These are phyloP conservation scores for Xylaria bambusicola DNA, from an alignment of 495 filamentous ascomycete genomes.

Conservation along the genomic window DNA sequence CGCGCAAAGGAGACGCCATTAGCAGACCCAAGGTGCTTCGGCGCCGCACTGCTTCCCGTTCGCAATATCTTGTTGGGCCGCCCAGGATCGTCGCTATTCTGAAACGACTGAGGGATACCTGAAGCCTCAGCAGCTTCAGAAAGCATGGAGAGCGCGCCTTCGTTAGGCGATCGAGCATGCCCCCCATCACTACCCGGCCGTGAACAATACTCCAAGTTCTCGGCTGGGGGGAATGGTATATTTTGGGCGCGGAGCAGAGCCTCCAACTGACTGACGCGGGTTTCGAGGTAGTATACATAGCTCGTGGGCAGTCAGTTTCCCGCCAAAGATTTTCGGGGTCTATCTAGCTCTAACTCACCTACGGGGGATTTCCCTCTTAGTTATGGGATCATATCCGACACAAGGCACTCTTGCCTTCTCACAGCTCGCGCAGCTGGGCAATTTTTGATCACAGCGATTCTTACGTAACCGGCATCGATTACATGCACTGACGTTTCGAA, in stretches of 20 bases:
- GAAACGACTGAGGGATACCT: conserved; percentile 37
- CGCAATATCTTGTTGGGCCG: conserved; percentile 74
- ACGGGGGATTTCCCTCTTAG: conserved; percentile 88
- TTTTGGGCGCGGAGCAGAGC: conserved; percentile 68
- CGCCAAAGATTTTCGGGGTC: conserved; percentile 3
- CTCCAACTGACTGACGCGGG: conserved; percentile 80
- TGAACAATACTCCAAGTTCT: conserved; percentile 73
- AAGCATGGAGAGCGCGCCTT: conserved; percentile 30
- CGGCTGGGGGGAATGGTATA: conserved; percentile 71
- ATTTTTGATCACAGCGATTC: conserved; percentile 89
- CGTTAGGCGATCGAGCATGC: conserved; percentile 44
- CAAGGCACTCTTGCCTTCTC: conserved; percentile 88
- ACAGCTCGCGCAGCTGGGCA: conserved; percentile 87
- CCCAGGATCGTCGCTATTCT: conserved; percentile 59
- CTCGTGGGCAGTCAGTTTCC: conserved; percentile 45
- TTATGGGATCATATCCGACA: conserved; percentile 94
- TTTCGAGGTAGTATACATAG: conserved; percentile 94
- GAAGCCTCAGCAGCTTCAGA: conserved; percentile 30
- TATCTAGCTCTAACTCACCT: conserved; percentile 48
- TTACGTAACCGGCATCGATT: conserved; percentile 91
- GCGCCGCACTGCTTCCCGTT: conserved; percentile 73
- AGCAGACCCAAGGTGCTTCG: conserved; percentile 79
- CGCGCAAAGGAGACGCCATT: conserved; percentile 93
- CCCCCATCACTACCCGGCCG: conserved; percentile 51
- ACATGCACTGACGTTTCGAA: conserved; percentile 93